A percentile compares a stretch with the other conserved stretches of the same genome.
phyloP scores from a whole-genome alignment of 1,284 basidiomycete genomes.

The Trametes hirsuta region DNA sequence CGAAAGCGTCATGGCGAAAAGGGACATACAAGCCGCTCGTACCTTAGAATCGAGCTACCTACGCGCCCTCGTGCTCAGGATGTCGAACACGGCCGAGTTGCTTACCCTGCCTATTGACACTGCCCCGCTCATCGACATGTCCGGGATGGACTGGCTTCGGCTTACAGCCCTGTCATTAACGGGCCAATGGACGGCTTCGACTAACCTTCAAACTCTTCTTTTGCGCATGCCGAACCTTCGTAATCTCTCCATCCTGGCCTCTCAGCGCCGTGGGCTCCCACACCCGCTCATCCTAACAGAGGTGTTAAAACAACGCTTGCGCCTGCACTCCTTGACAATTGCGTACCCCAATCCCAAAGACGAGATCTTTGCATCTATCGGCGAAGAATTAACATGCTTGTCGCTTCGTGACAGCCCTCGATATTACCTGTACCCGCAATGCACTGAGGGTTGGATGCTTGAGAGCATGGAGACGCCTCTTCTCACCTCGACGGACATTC shows the following conservation, averaged over 20 bases:
- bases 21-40: neutral
- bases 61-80: neutral
- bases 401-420: conserved; percentile 11
- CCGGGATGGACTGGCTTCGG: neutral
- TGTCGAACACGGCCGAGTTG: neutral
- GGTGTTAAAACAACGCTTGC: neutral
- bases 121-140: conserved; percentile 1
- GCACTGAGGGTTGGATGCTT: neutral
- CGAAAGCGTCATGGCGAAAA: no score
- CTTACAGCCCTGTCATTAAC: neutral
- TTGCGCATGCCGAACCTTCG: neutral
- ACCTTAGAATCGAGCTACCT: neutral
- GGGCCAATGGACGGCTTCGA: neutral
- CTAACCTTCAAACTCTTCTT: neutral
- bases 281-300: neutral
- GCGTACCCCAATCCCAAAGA: neutral
- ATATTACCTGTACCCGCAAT: neutral
- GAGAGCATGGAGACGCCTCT: neutral
- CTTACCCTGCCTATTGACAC: conserved; percentile 3
- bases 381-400: neutral
- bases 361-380: neutral
- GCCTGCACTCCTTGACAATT: neutral
- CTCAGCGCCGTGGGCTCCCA: neutral
- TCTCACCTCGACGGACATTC: neutral
- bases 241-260: neutral